A percentile compares a stretch with the other conserved stretches of the same genome.
Evolutionary conservation across 2,329 filamentous ascomycete species (phyloP).

Genomic region (Trichoderma hamatum): DNA sequence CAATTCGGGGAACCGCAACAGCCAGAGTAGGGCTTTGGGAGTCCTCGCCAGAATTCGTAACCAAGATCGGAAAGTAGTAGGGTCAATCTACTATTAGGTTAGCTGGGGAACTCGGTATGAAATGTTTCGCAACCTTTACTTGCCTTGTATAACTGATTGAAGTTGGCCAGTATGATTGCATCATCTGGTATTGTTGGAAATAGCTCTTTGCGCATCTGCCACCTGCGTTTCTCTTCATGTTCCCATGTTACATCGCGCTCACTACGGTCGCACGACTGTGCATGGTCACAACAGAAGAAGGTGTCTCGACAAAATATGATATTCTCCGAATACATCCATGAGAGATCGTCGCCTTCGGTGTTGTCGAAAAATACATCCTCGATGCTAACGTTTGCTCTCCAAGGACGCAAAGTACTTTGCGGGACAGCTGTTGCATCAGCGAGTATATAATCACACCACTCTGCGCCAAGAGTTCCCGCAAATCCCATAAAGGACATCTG

Average conservation of each 20-base stretch:
- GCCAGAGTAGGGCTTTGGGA: constrained; percentile 89
- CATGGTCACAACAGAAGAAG: constrained; percentile 98
- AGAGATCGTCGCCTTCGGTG: constrained; percentile 67
- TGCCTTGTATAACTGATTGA: constrained; percentile 99
- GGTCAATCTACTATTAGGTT: constrained; percentile 72
- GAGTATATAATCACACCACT: constrained; percentile 98
- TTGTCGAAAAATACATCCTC: constrained; percentile 70
- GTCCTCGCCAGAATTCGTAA: constrained; percentile 83
- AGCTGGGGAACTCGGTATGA: background rate
- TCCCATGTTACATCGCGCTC: constrained; percentile 76
- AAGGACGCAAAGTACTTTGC: constrained; percentile 75
- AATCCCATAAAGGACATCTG: constrained; percentile 99
- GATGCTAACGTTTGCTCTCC: constrained; percentile 72
- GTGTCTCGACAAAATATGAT: constrained; percentile 93
- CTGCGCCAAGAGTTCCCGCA: constrained; percentile 89
- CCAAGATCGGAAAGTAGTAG: constrained; percentile 94
- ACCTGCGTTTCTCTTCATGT: constrained; percentile 78
- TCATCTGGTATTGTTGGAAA: constrained; percentile 84
- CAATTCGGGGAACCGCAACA: constrained; percentile 93
- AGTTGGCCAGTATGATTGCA: constrained; percentile 90
- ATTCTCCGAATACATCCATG: constrained; percentile 97
- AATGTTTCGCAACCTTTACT: constrained; percentile 30
- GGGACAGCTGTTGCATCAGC: constrained; percentile 89
- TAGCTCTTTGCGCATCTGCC: constrained; percentile 90
- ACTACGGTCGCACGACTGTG: constrained; percentile 78